Evolutionary conservation across 768 basidiomycete species (phyloP).

Genomic region (Fomitopsis pulvina): DNA sequence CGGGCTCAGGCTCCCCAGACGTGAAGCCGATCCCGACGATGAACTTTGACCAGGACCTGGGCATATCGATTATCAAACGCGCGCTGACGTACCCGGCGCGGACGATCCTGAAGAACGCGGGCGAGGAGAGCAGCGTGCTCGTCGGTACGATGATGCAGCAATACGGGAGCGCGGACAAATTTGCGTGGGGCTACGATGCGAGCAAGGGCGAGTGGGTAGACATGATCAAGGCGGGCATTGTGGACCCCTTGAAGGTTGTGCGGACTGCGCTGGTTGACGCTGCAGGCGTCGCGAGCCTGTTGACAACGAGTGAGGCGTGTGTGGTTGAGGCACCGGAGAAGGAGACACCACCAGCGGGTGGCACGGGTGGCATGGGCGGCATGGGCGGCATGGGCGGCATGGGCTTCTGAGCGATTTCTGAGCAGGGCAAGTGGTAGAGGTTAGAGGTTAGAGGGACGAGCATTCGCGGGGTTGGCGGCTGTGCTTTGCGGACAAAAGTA

Average conservation of each 20-base stretch:
- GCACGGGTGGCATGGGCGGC: slow-evolving; percentile 54
- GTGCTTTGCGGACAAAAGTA: too few species aligned
- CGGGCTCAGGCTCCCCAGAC: slow-evolving; percentile 34
- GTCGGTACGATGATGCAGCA: slow-evolving; percentile 76
- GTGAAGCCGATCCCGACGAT: slow-evolving; percentile 65
- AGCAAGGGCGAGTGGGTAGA: slow-evolving; percentile 88
- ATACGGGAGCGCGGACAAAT: slow-evolving; percentile 70
- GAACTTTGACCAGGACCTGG: slow-evolving; percentile 98
- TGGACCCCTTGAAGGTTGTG: slow-evolving; percentile 95
- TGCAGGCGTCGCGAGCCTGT: slow-evolving; percentile 83
- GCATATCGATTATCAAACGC: slow-evolving; percentile 85
- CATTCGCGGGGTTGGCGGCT: too few species aligned
- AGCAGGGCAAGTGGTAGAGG: background rate
- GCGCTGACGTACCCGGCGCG: slow-evolving; percentile 80
- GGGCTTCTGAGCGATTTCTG: slow-evolving; percentile 1
- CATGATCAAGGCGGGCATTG: slow-evolving; percentile 91
- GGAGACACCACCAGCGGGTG: slow-evolving; percentile 46
- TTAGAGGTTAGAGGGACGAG: too few species aligned
- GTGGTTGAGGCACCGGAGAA: slow-evolving; percentile 90
- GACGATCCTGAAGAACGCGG: slow-evolving; percentile 89
- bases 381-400: slow-evolving; percentile 33
- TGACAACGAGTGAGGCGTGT: slow-evolving; percentile 90
- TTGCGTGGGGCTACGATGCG: slow-evolving; percentile 86
- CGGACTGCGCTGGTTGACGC: slow-evolving; percentile 91
- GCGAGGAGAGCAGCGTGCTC: slow-evolving; percentile 90